Base-by-base conservation (phyloP, 306 rosid genomes). In the Macrotyloma uniflorum region DNA sequence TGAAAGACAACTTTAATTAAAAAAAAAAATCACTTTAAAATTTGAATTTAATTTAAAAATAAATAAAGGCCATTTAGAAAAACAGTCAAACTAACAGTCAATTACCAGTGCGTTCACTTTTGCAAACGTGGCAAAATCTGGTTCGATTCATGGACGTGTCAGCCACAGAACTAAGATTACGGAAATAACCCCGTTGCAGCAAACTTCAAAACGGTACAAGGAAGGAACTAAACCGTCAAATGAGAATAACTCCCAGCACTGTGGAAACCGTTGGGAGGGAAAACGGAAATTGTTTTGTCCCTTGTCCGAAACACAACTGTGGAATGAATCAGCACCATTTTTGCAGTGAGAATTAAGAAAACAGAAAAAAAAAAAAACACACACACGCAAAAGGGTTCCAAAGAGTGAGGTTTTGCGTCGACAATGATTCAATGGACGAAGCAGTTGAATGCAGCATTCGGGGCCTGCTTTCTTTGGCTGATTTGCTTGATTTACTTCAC, bases 401-500 rank as follows among this genome's bases (percentile, higher is more conserved):
- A 23, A 46, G 30, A 70, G 67, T 30, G 9, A 11, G 72, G 5
- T 55, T 42, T 67, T 64, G 43, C 9, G 28, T 65, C 35, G 43
- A 87, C 77, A 77, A 93, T 93, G 97, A 87, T 90, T 47, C 30
- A 71, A 82, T 93, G 96, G 96, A 50, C 74, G 83, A 88, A 70
- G 58, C 85, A 77, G 49, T 42, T 93, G 77, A 83, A 82, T 77
- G 85, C 90, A 47, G 81, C 89, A 51, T 93, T 90, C 46, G 96
- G 96, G 73, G 82, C 85, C 30, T 88, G 93, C 5, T 93, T 90
- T 85, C 87, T 93, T 24, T 93, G 96, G 96, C 85, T 93, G 40
- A 78, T 93, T 82, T 93, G 94, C 86, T 83, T 93, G 89, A 83
- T 93, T 79, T 90, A 93, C 92, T 93, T 93, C 89, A 93, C 96